Base-by-base conservation (phyloP, 1,139 yeast species). In the Saccharomyces hybrid region DNA sequence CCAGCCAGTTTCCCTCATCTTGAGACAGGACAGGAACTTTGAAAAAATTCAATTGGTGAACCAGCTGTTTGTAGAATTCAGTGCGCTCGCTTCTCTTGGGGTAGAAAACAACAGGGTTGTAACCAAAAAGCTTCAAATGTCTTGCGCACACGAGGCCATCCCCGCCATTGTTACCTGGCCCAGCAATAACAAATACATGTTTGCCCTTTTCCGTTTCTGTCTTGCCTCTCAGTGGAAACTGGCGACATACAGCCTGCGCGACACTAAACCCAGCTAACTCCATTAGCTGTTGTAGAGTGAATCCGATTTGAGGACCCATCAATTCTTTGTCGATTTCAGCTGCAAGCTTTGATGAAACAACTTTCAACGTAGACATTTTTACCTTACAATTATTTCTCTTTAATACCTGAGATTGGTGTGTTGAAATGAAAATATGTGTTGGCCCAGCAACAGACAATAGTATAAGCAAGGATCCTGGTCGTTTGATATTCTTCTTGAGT, bases 141-240 rank as follows among this genome's bases (percentile, higher is more conserved):
- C 99, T 79, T 3, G 98, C 96, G 27, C 97, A 95, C 2, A 93
- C 99, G 23, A 93, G 74, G 0, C 99, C 99, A 70, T 93, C 99
- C 1, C 99, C 99, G 2, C 83, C 98, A 66, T 93, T 93, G 66
- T 93, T 93, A 0, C 99, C 99, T 0, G 98, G 98, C 0, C 99
- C 99, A 6, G 85, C 89, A 6, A 91, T 74, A 2, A 93, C 80
- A 50, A 91, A 72, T 0, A 91, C 82, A 47, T 74, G 75, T 23
- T 72, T 69, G 53, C 70, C 58, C 30, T 58, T 57, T 20, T 54
- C 26, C 6, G 49, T 53, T 28, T 70, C 63, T 20, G 44, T 38
- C 44, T 38, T 38, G 5, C n/a, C 44, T 13, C 25, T 8, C 44
- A 38, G 8, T 6, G 88, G 86, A 7, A 93, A 87, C 42, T 83